phyloP scores from a whole-genome alignment of 805 yeast species.

The Cyberlindnera bimundalis region DNA sequence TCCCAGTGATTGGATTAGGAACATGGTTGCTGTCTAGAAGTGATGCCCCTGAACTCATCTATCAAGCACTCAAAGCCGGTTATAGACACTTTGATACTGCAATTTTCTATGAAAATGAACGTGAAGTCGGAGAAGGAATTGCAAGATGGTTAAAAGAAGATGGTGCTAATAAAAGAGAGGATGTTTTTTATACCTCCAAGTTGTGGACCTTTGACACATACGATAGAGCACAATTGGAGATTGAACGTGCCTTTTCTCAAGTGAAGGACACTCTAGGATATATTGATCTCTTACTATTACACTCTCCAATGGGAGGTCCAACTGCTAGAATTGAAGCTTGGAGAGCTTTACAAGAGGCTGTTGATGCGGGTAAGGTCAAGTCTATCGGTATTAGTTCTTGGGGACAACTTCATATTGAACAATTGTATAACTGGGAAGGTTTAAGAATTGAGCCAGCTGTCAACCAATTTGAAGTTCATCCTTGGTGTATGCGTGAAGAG shows the following conservation, averaged over 20 bases:
- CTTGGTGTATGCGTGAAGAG: slow-evolving; percentile 43
- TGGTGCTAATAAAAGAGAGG: slow-evolving; percentile 42
- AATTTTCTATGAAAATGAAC: slow-evolving; percentile 60
- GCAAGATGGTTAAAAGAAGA: slow-evolving; percentile 46
- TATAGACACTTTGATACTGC: slow-evolving; percentile 79
- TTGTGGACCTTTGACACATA: slow-evolving; percentile 56
- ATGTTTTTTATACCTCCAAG: slow-evolving; percentile 65
- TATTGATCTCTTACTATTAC: slow-evolving; percentile 69
- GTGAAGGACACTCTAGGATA: slow-evolving; percentile 54
- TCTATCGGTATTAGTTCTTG: slow-evolving; percentile 79
- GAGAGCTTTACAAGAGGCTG: slow-evolving; percentile 74
- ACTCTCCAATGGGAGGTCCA: slow-evolving; percentile 56
- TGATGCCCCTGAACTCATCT: slow-evolving; percentile 42
- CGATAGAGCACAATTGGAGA: slow-evolving; percentile 52
- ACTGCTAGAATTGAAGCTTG: slow-evolving; percentile 60
- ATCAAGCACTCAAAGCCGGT: slow-evolving; percentile 58
- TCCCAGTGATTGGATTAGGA: slow-evolving; percentile 59
- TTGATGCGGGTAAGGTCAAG: slow-evolving; percentile 53
- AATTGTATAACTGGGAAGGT: slow-evolving; percentile 58
- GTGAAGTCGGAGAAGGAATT: slow-evolving; percentile 58
- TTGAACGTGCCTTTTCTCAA: slow-evolving; percentile 48
- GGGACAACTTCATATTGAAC: slow-evolving; percentile 59
- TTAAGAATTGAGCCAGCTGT: slow-evolving; percentile 60
- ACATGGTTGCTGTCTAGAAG: slow-evolving; percentile 42
- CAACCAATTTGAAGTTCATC: slow-evolving; percentile 64